A percentile compares a stretch with the other conserved stretches of the same genome.
Conservation (phyloP, 345 rosid species). For the Citrus maxima region DNA sequence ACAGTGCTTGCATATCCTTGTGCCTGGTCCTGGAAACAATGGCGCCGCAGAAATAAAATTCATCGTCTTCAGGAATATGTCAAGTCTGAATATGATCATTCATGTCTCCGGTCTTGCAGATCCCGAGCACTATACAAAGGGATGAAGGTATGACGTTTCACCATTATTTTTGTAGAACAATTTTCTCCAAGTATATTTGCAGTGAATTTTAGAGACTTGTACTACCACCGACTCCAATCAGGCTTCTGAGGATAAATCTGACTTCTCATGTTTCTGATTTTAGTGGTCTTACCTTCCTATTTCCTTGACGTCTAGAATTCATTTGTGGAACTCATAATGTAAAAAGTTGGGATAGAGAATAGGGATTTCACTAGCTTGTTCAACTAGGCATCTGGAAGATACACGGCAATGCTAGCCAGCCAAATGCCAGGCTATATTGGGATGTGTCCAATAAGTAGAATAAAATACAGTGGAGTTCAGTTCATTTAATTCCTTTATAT, state of each 20-base stretch:
- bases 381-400: neutral
- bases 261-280: conserved; percentile 3
- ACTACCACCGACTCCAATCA: neutral
- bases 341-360: neutral
- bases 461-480: neutral
- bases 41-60: conserved; percentile 84
- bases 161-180: conserved; percentile 11
- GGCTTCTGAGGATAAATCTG: conserved; percentile 7
- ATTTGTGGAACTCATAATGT: neutral
- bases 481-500: neutral
- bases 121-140: conserved; percentile 98
- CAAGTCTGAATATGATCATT: conserved; percentile 94
- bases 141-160: conserved; percentile 69
- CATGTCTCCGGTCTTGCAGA: conserved; percentile 98
- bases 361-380: neutral
- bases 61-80: conserved; percentile 96
- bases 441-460: neutral
- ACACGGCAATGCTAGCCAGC: neutral
- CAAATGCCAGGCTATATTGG: neutral
- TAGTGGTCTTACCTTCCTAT: neutral
- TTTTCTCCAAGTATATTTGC: neutral
- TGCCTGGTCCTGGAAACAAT: conserved; percentile 99
- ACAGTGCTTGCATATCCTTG: conserved; percentile 91
- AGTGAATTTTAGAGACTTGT: neutral
- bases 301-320: neutral